phyloP scores from a whole-genome alignment of 345 rosid genomes.

The Arabis hirsuta region DNA sequence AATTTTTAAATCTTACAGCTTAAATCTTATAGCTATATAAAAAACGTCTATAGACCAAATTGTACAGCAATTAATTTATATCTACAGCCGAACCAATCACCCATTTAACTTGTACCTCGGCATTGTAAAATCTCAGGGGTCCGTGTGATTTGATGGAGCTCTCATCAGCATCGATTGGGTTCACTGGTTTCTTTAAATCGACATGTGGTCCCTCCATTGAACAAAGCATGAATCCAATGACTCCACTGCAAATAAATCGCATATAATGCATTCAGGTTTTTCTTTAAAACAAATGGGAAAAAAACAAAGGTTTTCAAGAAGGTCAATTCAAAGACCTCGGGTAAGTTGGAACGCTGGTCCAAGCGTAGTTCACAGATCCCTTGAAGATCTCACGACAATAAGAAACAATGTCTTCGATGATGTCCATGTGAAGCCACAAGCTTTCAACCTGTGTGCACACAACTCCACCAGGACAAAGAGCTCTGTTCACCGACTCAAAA shows the following conservation, averaged over 20 bases:
- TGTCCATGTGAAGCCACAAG: conserved; percentile 99
- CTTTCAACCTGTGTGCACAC: conserved; percentile 96
- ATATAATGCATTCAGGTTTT: background rate
- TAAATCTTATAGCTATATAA: too few relatives aligned
- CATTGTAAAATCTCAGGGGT: conserved; percentile 80
- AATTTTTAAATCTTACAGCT: too few relatives aligned
- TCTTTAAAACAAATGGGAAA: background rate
- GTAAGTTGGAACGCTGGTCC: conserved; percentile 98
- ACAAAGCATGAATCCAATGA: conserved; percentile 98
- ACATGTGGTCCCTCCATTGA: conserved; percentile 88
- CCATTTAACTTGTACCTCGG: conserved; percentile 61
- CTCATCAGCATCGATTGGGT: conserved; percentile 58
- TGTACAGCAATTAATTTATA: too few relatives aligned
- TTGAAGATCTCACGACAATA: conserved; percentile 89
- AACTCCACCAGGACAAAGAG: conserved; percentile 98
- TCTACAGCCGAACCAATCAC: too few relatives aligned
- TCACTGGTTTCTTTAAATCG: conserved; percentile 87
- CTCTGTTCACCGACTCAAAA: conserved; percentile 76
- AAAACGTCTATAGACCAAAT: too few relatives aligned
- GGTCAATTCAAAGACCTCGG: conserved; percentile 59
- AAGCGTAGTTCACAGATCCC: conserved; percentile 94
- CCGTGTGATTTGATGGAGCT: conserved; percentile 47
- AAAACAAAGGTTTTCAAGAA: background rate
- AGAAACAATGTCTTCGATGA: conserved; percentile 83
- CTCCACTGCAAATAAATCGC: conserved; percentile 60